Percentiles rank a stretch among this genome's conserved stretches.
phyloP scores from a whole-genome alignment of 768 basidiomycete species.

The Terana coerulea region DNA sequence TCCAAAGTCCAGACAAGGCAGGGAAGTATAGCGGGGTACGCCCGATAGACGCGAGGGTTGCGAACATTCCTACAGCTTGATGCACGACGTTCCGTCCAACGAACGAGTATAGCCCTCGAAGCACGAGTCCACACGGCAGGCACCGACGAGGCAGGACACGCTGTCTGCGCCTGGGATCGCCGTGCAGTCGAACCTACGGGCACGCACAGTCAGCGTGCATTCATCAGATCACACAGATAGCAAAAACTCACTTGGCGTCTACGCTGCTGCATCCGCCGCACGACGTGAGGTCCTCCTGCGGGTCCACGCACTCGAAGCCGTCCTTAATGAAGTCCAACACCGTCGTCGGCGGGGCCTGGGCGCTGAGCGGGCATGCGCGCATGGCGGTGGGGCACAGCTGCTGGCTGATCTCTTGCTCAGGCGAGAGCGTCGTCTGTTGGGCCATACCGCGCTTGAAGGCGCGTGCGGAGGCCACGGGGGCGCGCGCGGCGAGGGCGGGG shows the following conservation, averaged over 20 bases:
- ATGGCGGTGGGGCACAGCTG: slow-evolving; percentile 22
- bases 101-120: slow-evolving; percentile 20
- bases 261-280: slow-evolving; percentile 29
- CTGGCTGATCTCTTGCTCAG: slow-evolving; percentile 7
- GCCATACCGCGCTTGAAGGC: slow-evolving; percentile 12
- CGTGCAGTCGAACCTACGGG: slow-evolving; percentile 26
- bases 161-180: slow-evolving; percentile 19
- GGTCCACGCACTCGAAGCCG: slow-evolving; percentile 29
- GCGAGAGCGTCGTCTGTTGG: slow-evolving; percentile 18
- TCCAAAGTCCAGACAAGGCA: not conserved
- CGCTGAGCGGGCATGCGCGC: slow-evolving; percentile 20
- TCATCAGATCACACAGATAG: not conserved
- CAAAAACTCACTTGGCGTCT: slow-evolving; percentile 19
- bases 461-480: slow-evolving; percentile 10
- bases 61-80: not conserved
- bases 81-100: slow-evolving; percentile 17
- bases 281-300: slow-evolving; percentile 23
- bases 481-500: slow-evolving; percentile 5
- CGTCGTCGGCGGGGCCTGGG: slow-evolving; percentile 8
- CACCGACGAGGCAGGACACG: slow-evolving; percentile 26
- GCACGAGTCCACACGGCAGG: slow-evolving; percentile 26
- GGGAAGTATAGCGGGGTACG: not conserved
- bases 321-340: slow-evolving; percentile 18
- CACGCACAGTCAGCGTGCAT: not conserved
- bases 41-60: not conserved